A percentile compares a stretch with the other conserved stretches of the same genome.
These are phyloP conservation scores for Chloris gayana DNA, from an alignment of 176 grass and related monocot species.

Conservation along the genomic window DNA sequence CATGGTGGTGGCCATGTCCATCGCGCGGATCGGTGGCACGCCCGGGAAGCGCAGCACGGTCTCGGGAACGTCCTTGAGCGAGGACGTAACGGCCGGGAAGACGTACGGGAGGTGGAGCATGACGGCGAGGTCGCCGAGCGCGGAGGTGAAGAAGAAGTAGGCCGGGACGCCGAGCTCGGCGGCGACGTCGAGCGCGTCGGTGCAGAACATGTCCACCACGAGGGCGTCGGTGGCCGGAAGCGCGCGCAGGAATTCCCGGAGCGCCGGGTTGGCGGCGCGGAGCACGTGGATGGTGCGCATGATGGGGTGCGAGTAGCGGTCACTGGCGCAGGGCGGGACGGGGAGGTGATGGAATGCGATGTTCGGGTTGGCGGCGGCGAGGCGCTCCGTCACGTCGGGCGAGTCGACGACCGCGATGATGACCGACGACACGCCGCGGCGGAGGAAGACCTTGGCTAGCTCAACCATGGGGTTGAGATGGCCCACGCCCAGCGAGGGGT, in stretches of 20 bases:
- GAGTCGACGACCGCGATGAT: background rate
- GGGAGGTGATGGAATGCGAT: background rate
- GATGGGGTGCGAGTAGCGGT: background rate
- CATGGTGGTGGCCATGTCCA: no score
- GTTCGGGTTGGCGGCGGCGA: background rate
- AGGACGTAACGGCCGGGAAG: background rate
- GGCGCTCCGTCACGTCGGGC: background rate
- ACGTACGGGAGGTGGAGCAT: background rate
- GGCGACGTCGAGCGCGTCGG: slow-evolving; percentile 54
- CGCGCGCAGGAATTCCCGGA: background rate
- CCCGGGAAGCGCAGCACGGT: no score
- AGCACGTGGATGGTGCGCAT: background rate
- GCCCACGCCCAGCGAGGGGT: no score
- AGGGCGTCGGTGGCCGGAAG: slow-evolving; percentile 12
- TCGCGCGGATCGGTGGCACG: no score
- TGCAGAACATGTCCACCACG: slow-evolving; percentile 75
- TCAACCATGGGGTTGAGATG: background rate
- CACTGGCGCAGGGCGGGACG: no score
- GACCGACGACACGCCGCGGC: background rate
- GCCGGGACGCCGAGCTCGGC: slow-evolving; percentile 48
- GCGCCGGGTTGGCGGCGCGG: no score
- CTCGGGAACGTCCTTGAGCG: no score
- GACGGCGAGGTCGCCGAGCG: slow-evolving; percentile 34
- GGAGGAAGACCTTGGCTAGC: background rate
- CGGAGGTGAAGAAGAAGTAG: slow-evolving; percentile 52